Evolutionary conservation across 1,139 yeast species (phyloP).

Genomic region (Candida pseudoviswanathii): DNA sequence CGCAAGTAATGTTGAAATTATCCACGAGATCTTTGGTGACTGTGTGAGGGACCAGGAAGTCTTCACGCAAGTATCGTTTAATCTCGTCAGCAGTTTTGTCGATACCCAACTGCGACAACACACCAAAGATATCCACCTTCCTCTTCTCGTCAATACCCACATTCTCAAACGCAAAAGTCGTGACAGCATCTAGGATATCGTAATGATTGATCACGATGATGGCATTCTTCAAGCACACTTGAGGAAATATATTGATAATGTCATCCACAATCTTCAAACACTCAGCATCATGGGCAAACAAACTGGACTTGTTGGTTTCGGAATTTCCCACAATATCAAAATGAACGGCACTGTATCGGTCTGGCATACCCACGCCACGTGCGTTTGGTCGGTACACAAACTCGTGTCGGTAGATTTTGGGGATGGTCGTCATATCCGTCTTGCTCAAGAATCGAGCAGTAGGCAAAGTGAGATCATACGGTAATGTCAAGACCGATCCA

Average conservation of each 20-base stretch:
- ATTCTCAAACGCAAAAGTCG: constrained; percentile 69
- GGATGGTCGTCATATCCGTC: constrained; percentile 46
- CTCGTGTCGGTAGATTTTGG: constrained; percentile 74
- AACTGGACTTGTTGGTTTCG: constrained; percentile 32
- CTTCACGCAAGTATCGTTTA: constrained; percentile 64
- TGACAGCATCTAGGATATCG: constrained; percentile 70
- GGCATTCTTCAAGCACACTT: constrained; percentile 49
- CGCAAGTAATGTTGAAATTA: constrained; percentile 72
- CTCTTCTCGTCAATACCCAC: constrained; percentile 66
- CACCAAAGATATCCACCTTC: constrained; percentile 63
- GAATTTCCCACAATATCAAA: constrained; percentile 71
- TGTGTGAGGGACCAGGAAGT: constrained; percentile 76
- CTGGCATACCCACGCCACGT: constrained; percentile 63
- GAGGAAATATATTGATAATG: constrained; percentile 60
- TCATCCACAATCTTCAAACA: constrained; percentile 81
- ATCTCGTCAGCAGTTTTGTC: constrained; percentile 68
- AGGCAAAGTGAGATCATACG: constrained; percentile 87
- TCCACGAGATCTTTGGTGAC: constrained; percentile 76
- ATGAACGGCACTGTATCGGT: constrained; percentile 76
- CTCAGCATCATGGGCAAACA: constrained; percentile 74
- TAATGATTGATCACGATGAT: constrained; percentile 76
- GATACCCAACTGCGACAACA: constrained; percentile 75
- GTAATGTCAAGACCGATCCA: constrained; percentile 85
- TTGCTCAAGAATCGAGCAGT: constrained; percentile 83
- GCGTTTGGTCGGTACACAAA: constrained; percentile 73